A percentile compares a stretch with the other conserved stretches of the same genome.
Evolutionary conservation across 805 yeast genomes (phyloP).

Genomic region (Brettanomyces anomalus): DNA sequence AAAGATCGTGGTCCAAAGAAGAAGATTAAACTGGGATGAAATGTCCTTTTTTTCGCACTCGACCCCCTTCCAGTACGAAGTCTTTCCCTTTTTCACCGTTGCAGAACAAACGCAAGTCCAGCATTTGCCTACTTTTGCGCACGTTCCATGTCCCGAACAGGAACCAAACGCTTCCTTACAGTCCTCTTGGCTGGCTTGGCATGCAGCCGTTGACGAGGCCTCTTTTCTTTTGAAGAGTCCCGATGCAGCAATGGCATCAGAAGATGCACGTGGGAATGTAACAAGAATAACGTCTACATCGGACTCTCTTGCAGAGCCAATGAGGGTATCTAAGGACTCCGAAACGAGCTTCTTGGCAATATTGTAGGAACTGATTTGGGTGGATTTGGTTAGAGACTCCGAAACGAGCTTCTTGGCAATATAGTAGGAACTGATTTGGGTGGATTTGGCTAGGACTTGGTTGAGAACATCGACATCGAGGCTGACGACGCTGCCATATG

Average conservation of each 20-base stretch:
- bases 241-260: conserved; percentile 11
- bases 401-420: too few relatives aligned
- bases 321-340: conserved; percentile 19
- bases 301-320: conserved; percentile 1
- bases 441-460: too few relatives aligned
- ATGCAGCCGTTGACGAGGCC: conserved; percentile 7
- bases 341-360: too few relatives aligned
- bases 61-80: conserved; percentile 46
- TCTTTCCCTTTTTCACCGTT: conserved; percentile 31
- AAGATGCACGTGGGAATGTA: conserved; percentile 24
- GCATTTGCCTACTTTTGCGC: conserved; percentile 33
- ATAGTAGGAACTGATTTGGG: too few relatives aligned
- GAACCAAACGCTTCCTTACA: conserved; percentile 38
- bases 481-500: conserved; percentile 21
- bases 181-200: conserved; percentile 35
- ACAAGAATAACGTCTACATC: conserved; percentile 25
- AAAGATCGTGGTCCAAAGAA: conserved; percentile 57
- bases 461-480: conserved; percentile 21
- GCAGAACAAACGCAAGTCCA: conserved; percentile 46
- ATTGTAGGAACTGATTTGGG: too few relatives aligned
- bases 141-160: conserved; percentile 48
- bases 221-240: neutral
- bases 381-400: too few relatives aligned
- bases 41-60: conserved; percentile 64
- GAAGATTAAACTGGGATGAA: conserved; percentile 54